A percentile compares a stretch with the other conserved stretches of the same genome.
phyloP scores from a whole-genome alignment of 768 basidiomycete genomes.

The Terana coerulea region DNA sequence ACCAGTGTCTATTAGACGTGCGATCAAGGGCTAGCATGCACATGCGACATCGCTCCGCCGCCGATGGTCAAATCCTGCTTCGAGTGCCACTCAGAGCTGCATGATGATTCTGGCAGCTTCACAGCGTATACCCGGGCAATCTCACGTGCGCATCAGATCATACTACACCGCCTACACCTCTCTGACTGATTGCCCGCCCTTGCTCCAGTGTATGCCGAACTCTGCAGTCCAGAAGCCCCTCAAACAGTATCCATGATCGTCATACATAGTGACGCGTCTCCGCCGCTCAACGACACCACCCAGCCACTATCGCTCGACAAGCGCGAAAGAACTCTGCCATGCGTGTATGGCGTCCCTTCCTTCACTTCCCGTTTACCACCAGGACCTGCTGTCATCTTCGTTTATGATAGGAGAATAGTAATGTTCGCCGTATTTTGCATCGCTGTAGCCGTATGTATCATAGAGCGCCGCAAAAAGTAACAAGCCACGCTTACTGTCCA shows the following conservation, averaged over 20 bases:
- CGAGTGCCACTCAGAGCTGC: background rate
- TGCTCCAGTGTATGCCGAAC: constrained; percentile 2
- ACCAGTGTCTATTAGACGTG: background rate
- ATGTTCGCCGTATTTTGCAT: background rate
- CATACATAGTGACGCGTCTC: background rate
- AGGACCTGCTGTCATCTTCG: background rate
- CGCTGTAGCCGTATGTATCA: constrained; percentile 4
- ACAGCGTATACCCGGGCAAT: background rate
- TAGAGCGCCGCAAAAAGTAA: background rate
- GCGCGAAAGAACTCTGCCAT: background rate
- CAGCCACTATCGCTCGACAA: background rate
- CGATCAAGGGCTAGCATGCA: constrained; percentile 2
- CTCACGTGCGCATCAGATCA: background rate
- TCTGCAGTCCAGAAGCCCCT: background rate
- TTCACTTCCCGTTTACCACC: background rate
- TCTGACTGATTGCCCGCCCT: too few species aligned
- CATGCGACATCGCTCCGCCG: constrained; percentile 1
- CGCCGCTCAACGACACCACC: background rate
- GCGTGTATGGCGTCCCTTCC: background rate
- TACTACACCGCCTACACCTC: too few species aligned
- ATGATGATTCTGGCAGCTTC: background rate
- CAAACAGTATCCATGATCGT: background rate
- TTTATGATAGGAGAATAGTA: background rate
- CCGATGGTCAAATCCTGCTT: background rate
- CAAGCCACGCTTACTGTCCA: background rate